These are phyloP conservation scores for Diaporthe citri DNA, from an alignment of 2,329 filamentous ascomycete genomes.

Conservation along the genomic window DNA sequence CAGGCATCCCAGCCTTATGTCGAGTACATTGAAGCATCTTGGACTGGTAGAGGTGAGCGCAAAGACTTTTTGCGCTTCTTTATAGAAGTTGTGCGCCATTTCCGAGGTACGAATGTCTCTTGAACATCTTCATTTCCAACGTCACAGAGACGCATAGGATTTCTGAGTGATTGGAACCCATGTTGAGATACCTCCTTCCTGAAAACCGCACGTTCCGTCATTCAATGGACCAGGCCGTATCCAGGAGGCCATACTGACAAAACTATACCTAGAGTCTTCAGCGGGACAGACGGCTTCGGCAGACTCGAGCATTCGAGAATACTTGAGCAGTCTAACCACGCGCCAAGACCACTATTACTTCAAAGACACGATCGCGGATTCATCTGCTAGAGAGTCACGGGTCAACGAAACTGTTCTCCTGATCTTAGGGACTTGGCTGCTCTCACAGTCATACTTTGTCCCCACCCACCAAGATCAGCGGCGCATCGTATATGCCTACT, in stretches of 20 bases:
- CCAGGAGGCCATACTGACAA: neutral
- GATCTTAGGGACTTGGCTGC: slow-evolving; percentile 4
- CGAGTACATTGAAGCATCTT: neutral
- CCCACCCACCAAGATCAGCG: neutral
- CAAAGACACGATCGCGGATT: neutral
- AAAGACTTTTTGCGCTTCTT: neutral
- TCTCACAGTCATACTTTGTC: neutral
- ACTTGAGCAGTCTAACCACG: rapidly evolving
- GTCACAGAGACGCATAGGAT: too few relatives aligned
- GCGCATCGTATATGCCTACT: neutral
- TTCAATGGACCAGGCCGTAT: too few relatives aligned
- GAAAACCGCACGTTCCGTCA: too few relatives aligned
- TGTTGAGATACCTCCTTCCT: too few relatives aligned
- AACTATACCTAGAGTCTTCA: rapidly evolving
- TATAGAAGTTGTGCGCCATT: neutral
- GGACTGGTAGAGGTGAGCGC: neutral
- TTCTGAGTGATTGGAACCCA: too few relatives aligned
- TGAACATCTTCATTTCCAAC: too few relatives aligned
- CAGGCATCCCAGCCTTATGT: neutral
- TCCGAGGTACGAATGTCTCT: neutral
- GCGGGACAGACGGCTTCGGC: neutral
- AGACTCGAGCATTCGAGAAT: neutral
- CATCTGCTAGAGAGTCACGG: neutral
- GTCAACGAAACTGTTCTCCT: neutral
- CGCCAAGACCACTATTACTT: neutral